phyloP scores from a whole-genome alignment of 2,329 filamentous ascomycete genomes.

The Immersiporthe knoxdaviesiana region DNA sequence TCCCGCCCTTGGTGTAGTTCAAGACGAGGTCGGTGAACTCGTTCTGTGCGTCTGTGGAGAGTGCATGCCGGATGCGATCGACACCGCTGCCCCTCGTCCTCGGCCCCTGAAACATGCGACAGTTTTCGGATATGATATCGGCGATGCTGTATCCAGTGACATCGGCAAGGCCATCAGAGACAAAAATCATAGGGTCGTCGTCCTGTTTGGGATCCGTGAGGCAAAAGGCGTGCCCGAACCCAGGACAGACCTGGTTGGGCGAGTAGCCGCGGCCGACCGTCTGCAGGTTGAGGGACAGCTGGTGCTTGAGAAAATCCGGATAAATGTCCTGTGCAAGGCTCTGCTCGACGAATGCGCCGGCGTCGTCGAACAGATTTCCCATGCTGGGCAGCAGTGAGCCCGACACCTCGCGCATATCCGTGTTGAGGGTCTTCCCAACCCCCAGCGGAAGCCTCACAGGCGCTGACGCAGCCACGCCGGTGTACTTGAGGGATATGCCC shows the following conservation, averaged over 20 bases:
- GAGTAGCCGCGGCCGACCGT: constrained; percentile 18
- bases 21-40: constrained; percentile 25
- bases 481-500: constrained; percentile 16
- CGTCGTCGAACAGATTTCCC: constrained; percentile 21
- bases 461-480: constrained; percentile 16
- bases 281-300: constrained; percentile 22
- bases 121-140: constrained; percentile 15
- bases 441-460: constrained; percentile 20
- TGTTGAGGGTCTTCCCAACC: constrained; percentile 12
- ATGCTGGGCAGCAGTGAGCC: constrained; percentile 12
- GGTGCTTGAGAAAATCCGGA: constrained; percentile 24
- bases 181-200: constrained; percentile 17
- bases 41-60: neutral
- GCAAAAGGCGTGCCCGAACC: constrained; percentile 24
- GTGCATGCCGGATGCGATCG: constrained; percentile 22
- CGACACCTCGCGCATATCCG: constrained; percentile 19
- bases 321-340: constrained; percentile 21
- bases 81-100: constrained; percentile 17
- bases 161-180: constrained; percentile 13
- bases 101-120: constrained; percentile 20
- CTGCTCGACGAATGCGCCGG: constrained; percentile 3
- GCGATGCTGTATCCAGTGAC: constrained; percentile 15
- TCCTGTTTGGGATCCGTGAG: constrained; percentile 4
- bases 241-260: constrained; percentile 17
- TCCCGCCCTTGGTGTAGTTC: constrained; percentile 17